Base-by-base conservation (phyloP, 768 basidiomycete species). In the Daedalea quercina region DNA sequence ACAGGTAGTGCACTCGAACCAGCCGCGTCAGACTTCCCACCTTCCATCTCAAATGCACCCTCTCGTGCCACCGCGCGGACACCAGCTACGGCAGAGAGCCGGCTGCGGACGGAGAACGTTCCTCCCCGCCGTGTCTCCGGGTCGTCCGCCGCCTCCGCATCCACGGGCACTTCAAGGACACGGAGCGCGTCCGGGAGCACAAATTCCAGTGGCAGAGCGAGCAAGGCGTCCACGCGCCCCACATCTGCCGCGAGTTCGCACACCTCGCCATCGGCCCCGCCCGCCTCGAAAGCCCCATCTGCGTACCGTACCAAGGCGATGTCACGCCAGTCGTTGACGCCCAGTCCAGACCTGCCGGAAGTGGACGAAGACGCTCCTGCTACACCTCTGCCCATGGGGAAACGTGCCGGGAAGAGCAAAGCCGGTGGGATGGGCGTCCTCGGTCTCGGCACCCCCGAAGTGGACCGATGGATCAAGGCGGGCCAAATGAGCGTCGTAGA, bases 371-470 rank as follows among this genome's bases (percentile, higher is more conserved):
- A 55, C 19, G 64, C 62, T 20, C 66, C 67, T 0, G 60, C 67
- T 28, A 70, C 72, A 3, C 71, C 70, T 1, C 60, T 68, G 24
- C 61, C 67, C 12, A 12, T 43, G 44, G 44, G 59, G 52, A 52
- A 66, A 61, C 60, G 59, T 52, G 57, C 61, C 44, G 47, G 50
- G 20, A 51, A 63, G 46, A 59, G 50, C 19, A 49, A 52, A 12
- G 53, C 56, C 50, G 20, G 28, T n/a, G 47, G 26, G 33, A 15
- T 70, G 56, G 67, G 59, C 6, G 65, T 76, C 15, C 62, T 78
- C 17, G 75, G 76, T 15, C 65, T 79, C n/a, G 75, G 72, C 3
- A 76, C 76, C 20, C 81, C 81, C 3, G 80, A 82, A 51, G 73
- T 79, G 15, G 72, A 75, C 53, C 63, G 63, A 25, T 78, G 82